These are phyloP conservation scores for Monosporascus sp. DNA, from an alignment of 2,329 filamentous ascomycete species.

Conservation along the genomic window DNA sequence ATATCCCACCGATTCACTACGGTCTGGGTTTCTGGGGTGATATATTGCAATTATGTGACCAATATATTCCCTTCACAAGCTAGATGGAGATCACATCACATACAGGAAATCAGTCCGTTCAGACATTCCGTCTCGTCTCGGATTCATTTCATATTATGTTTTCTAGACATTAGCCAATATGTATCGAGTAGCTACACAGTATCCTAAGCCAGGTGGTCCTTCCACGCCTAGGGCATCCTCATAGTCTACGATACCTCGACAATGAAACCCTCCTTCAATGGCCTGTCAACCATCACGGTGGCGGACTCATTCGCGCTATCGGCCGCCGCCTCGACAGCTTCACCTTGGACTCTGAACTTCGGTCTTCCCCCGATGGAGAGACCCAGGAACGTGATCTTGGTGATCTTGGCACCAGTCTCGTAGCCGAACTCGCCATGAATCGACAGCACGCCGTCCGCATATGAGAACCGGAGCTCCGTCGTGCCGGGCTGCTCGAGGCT, in stretches of 20 bases:
- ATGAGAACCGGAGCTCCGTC: slow-evolving; percentile 57
- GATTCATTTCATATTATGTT: no score
- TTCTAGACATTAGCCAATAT: no score
- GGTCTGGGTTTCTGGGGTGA: no score
- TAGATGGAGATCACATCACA: no score
- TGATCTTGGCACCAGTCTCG: slow-evolving; percentile 35
- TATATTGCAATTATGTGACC: no score
- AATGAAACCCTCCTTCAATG: slow-evolving; percentile 18
- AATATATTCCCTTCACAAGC: no score
- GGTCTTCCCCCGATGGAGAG: slow-evolving; percentile 2
- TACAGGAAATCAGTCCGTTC: no score
- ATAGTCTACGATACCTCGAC: slow-evolving; percentile 21
- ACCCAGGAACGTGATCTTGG: slow-evolving; percentile 47
- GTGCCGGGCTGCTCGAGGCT: slow-evolving; percentile 53
- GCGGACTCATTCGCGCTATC: slow-evolving; percentile 8
- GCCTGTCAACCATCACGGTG: slow-evolving; percentile 15
- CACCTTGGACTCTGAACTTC: neutral
- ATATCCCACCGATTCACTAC: no score
- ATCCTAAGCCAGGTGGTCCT: no score
- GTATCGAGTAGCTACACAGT: no score
- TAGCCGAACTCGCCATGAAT: slow-evolving; percentile 51
- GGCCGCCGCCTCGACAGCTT: slow-evolving; percentile 5
- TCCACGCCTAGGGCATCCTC: neutral
- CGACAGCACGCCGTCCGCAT: slow-evolving; percentile 44
- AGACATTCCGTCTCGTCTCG: no score